These are phyloP conservation scores for Thuidium tamariscinum DNA, from an alignment of 225 moss, liverwort and hornwort species.

Conservation along the genomic window DNA sequence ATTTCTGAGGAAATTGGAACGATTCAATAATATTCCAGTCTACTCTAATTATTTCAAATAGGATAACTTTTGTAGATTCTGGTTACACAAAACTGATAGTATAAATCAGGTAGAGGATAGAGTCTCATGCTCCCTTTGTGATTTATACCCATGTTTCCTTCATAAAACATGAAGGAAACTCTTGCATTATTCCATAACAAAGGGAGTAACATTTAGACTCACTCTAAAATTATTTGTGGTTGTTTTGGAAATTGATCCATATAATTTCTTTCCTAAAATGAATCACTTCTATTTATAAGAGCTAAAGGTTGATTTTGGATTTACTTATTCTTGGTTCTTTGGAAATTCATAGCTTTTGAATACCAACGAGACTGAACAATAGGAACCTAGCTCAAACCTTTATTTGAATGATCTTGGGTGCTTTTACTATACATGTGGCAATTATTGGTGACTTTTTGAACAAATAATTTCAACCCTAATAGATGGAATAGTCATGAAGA, in stretches of 20 bases:
- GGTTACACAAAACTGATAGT: no score
- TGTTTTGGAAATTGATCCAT: no score
- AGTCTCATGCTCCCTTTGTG: neutral
- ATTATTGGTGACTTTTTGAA: no score
- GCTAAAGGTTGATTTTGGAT: neutral
- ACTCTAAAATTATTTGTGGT: fast-evolving
- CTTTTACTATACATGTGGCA: neutral
- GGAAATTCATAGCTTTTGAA: neutral
- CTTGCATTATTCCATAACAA: no score
- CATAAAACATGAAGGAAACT: no score
- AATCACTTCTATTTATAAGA: no score
- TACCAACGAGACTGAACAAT: fast-evolving
- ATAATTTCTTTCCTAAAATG: neutral
- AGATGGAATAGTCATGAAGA: no score
- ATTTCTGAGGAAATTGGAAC: neutral
- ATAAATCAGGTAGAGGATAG: neutral
- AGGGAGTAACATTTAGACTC: neutral
- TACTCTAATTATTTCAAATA: neutral
- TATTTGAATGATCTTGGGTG: fast-evolving
- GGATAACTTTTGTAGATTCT: neutral
- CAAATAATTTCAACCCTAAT: neutral
- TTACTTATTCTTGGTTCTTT: neutral
- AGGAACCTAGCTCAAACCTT: neutral
- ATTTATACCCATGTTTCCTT: no score
- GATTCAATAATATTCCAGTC: neutral